These are phyloP conservation scores for Diaporthe helianthi DNA, from an alignment of 2,329 filamentous ascomycete species.

Conservation along the genomic window DNA sequence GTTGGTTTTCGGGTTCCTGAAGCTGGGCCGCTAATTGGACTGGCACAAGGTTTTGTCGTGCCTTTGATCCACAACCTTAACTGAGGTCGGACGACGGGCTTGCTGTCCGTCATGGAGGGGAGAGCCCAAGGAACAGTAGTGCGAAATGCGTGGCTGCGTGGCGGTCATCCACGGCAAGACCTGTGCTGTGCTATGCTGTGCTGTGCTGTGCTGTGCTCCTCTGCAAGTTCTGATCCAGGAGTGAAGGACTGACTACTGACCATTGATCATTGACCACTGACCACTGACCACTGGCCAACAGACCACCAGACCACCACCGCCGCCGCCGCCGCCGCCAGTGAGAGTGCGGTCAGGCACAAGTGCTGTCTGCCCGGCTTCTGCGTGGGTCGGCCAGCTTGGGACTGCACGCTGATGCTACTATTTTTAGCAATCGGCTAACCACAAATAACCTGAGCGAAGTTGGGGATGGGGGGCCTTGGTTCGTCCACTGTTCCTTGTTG, in stretches of 20 bases:
- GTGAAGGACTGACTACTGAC: not conserved
- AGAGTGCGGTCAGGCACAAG: constrained; percentile 5
- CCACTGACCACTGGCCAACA: not conserved
- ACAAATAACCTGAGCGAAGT: constrained; percentile 7
- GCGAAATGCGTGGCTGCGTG: constrained; percentile 29
- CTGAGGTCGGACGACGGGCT: constrained; percentile 21
- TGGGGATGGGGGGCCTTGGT: constrained; percentile 19
- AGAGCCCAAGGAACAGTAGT: constrained; percentile 22
- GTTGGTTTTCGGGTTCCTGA: constrained; percentile 27
- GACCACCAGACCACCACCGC: too few relatives aligned
- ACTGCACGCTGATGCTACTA: constrained; percentile 21
- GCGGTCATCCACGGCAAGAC: constrained; percentile 24
- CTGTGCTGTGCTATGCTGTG: constrained; percentile 6
- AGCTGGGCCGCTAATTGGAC: constrained; percentile 27
- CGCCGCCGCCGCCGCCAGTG: not conserved
- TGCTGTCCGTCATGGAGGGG: constrained; percentile 25
- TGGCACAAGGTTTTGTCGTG: constrained; percentile 25
- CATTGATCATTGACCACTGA: not conserved
- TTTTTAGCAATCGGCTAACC: constrained; percentile 25
- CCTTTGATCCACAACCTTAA: constrained; percentile 22
- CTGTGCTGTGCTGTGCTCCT: not conserved
- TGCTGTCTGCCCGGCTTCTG: constrained; percentile 4
- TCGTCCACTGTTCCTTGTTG: constrained; percentile 20
- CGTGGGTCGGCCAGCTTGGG: constrained; percentile 22
- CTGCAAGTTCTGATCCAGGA: constrained; percentile 1